Percentiles rank a stretch among this genome's conserved stretches.
Evolutionary conservation across 1,284 basidiomycete genomes (phyloP).

Genomic region (Trametes versicolor): DNA sequence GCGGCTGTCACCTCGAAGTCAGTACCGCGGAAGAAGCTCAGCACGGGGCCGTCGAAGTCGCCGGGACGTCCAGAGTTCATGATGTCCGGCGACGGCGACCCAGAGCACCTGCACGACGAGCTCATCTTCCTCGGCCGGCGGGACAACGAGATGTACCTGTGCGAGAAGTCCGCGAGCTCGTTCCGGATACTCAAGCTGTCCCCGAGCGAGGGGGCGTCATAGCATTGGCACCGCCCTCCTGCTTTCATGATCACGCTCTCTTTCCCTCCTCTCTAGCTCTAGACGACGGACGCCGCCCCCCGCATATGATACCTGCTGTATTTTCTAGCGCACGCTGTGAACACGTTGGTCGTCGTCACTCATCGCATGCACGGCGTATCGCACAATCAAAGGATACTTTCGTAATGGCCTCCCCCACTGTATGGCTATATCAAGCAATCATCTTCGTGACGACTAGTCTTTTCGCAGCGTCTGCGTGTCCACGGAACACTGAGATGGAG

Average conservation of each 20-base stretch:
- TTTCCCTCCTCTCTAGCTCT: conserved; percentile 15
- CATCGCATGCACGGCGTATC: conserved; percentile 28
- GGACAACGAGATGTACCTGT: conserved; percentile 79
- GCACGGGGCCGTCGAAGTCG: conserved; percentile 57
- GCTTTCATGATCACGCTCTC: conserved; percentile 17
- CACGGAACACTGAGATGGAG: too few species aligned
- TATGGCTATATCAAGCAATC: conserved; percentile 23
- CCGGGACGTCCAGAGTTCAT: conserved; percentile 60
- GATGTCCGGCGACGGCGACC: conserved; percentile 59
- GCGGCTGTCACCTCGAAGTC: conserved; percentile 39
- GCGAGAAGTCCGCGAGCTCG: conserved; percentile 75
- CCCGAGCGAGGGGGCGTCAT: conserved; percentile 26
- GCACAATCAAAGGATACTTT: conserved; percentile 29
- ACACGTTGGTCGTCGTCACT: conserved; percentile 22
- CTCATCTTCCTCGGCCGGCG: conserved; percentile 80
- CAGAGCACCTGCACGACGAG: conserved; percentile 68
- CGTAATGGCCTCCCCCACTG: conserved; percentile 24
- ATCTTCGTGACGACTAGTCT: not conserved
- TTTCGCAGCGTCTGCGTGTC: not conserved
- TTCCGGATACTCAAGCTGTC: conserved; percentile 77
- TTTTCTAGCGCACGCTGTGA: conserved; percentile 35
- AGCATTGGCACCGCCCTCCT: conserved; percentile 4
- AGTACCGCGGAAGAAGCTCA: conserved; percentile 56
- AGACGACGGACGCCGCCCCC: conserved; percentile 23
- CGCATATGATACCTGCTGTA: conserved; percentile 42